Base-by-base conservation (phyloP, 768 basidiomycete genomes). In the Phaeolepiota aurea region DNA sequence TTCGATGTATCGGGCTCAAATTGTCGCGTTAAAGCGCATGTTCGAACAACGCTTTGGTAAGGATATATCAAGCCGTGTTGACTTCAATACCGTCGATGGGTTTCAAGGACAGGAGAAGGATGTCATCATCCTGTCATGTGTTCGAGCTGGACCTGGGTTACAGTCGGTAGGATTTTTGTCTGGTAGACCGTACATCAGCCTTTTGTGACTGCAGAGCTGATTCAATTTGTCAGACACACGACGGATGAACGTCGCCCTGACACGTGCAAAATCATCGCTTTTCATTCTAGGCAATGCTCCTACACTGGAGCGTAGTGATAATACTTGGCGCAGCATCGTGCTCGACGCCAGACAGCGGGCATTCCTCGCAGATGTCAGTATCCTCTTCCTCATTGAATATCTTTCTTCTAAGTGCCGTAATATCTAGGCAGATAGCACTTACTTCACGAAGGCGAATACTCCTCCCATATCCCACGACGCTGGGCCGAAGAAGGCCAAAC, bases 71-170 rank as follows among this genome's bases (percentile, higher is more conserved):
- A 69, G 71, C 21, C 77, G 72, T 32, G 77, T 99, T 28, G 85
- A 93, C 53, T 97, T 99, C 66, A 87, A 96, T 56, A 98, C 96
- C 0, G 94, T 99, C 28, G 94, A 99, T 61, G 96, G 94, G 7
- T 98, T 98, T 55, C 96, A 99, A 60, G 96, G 96, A 36, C 96
- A 99, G 64, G 96, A 99, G 59, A 99, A 99, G 58, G 90, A 94
- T 50, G 77, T 99, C 40, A 94, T 99, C 62, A 97, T 99, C 48
- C 71, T 99, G 14, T 98, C 96, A 2, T 96, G 92, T 56, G 96
- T 98, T 14, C 79, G 96, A 47, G 87, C 91, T 7, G 92, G 96
- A 3, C 81, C 87, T 13, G 82, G 85, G n/a, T 58, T 90, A 14
- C 72, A 75, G 43, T 76, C 68, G 0, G 77, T 98, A 41, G 96